Evolutionary conservation across 345 rosid species (phyloP), one percentile per base, ranked within the genome.

Genomic region (Citrus medica): DNA sequence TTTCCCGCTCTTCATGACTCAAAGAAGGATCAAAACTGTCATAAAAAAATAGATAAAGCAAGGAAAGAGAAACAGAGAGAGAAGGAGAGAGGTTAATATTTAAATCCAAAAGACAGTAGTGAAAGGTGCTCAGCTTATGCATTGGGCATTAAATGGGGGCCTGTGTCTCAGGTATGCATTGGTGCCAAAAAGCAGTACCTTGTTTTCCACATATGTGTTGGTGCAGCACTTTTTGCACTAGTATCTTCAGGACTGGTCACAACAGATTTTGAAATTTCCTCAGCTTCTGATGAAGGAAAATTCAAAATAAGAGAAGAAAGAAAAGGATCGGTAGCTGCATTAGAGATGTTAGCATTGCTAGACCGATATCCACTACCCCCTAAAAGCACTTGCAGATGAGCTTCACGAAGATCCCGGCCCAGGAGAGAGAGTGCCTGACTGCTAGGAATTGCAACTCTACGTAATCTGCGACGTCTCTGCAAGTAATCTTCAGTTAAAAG

Each of bases 381-480:
- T 25, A 87, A 81, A 78, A 90, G 88, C 71, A 88, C 84, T 82
- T 90, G 93, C 58, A 90, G 80, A 83, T 88, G 93, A 78, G 90
- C 90, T 80, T 90, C 90, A 7, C 90, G 85, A 53, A 90, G 89
- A 78, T 90, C 93, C n/a, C 89, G 86, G 16, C 91, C 90, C 62
- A 90, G 87, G 27, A 87, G 83, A 48, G 90, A 88, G 69, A 85
- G 73, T 53, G 89, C 87, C 77, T 90, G 91, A 67, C 89, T 87
- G 83, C 79, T 86, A 9, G 93, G 93, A 66, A 88, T 82, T 27
- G 90, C 89, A 68, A 86, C 90, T 84, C 89, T 86, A 38, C 86
- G 89, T 77, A 89, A 80, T 48, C 90, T 87, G 76, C 88, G 87
- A 46, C 81, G 88, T 83, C 90, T 86, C 89, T 89, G 92, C 87